Percentiles rank a stretch among this genome's conserved stretches.
Evolutionary conservation across 1,139 yeast genomes (phyloP).

Genomic region (Pichia sp.): DNA sequence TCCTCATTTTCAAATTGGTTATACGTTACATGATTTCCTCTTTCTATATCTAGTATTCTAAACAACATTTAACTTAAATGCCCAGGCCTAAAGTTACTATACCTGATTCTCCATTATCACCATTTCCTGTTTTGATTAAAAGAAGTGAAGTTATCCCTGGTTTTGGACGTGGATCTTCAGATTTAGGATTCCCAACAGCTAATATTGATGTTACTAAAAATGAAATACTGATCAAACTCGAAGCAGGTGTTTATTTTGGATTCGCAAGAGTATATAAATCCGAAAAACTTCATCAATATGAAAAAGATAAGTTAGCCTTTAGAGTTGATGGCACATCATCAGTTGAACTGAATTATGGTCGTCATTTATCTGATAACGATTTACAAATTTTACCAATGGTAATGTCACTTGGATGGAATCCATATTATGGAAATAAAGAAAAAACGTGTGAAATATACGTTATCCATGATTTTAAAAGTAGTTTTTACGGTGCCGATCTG

Average conservation of each 20-base stretch:
- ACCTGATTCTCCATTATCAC: conserved; percentile 48
- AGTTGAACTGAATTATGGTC: conserved; percentile 60
- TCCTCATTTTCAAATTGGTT: too few relatives aligned
- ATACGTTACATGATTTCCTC: too few relatives aligned
- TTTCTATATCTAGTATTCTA: too few relatives aligned
- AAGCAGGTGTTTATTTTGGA: conserved; percentile 90
- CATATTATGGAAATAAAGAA: conserved; percentile 72
- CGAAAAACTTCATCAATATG: not conserved
- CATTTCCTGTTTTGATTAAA: conserved; percentile 59
- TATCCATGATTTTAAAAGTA: conserved; percentile 56
- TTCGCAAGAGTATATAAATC: conserved; percentile 44
- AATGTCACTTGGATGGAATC: conserved; percentile 95
- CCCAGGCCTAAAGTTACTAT: conserved; percentile 23
- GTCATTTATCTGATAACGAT: conserved; percentile 39
- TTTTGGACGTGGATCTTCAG: conserved; percentile 92
- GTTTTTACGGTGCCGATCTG: conserved; percentile 80
- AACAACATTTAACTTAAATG: conserved; percentile 11
- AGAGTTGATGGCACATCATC: conserved; percentile 40
- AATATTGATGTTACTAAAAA: conserved; percentile 64
- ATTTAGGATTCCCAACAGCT: conserved; percentile 93
- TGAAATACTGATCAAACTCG: conserved; percentile 39
- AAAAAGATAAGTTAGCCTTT: conserved; percentile 15
- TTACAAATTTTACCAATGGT: conserved; percentile 68
- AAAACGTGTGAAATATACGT: conserved; percentile 87
- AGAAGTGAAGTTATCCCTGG: conserved; percentile 67